Conservation (phyloP, 345 rosid genomes). For the Rhodomyrtus tomentosa region DNA sequence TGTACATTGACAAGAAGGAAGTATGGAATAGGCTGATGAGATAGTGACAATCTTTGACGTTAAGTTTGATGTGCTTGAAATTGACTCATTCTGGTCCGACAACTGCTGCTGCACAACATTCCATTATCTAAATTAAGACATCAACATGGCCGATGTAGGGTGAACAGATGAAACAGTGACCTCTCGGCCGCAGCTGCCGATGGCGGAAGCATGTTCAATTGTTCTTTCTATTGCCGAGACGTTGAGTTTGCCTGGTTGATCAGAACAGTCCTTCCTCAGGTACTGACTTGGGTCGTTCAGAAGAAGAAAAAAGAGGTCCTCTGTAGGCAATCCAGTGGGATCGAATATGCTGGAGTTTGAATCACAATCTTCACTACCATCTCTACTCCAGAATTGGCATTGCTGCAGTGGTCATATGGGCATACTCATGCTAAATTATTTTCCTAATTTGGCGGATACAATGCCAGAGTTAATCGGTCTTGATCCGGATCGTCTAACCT, state of each 20-base stretch:
- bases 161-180: not conserved
- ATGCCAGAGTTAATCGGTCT: not conserved
- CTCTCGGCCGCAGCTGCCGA: not conserved
- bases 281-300: not conserved
- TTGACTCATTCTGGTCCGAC: not conserved
- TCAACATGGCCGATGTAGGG: not conserved
- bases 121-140: not conserved
- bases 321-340: not conserved
- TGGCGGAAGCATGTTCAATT: not conserved
- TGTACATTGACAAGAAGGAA: not conserved
- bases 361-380: not conserved
- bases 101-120: not conserved
- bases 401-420: not conserved
- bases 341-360: not conserved
- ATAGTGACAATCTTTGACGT: not conserved
- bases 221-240: not conserved
- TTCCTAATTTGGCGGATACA: not conserved
- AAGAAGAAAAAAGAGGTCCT: not conserved
- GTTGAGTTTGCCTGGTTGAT: not conserved
- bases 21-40: not conserved
- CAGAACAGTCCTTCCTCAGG: not conserved
- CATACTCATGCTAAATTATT: not conserved
- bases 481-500: too few species aligned
- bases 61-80: not conserved
- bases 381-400: not conserved